Evolutionary conservation across 1,284 basidiomycete species (phyloP), one percentile per base, ranked within the genome.

Genomic region (Ustilago nuda): DNA sequence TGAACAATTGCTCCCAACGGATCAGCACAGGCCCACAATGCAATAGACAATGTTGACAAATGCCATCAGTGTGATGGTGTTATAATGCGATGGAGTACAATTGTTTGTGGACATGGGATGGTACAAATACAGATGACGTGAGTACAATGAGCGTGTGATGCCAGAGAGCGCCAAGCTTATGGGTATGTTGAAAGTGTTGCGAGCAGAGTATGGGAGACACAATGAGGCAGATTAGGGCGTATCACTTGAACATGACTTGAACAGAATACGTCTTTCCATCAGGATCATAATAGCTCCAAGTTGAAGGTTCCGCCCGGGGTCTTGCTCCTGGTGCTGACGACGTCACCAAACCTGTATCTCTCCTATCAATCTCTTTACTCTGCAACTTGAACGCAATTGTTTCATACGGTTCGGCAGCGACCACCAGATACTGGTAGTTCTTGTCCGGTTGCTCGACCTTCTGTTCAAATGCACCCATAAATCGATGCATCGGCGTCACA

Each of bases 401-500:
- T 87, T 99, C 96, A 86, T 99, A 99, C 7, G 97, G 96, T 84
- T 99, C 97, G 19, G 97, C 95, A 17, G 96, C 97, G 64, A 99
- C 95, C 69, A 99, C 94, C 78, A 98, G 90, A 87, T 99, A 99
- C 86, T 99, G 97, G 86, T 95, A 94, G 15, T 94, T 93, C 85
- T 95, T 92, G 88, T 98, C 97, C 2, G 95, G 94, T 23, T 92
- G 91, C 87, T 99, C 97, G 79, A 93, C 89, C 85, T 94, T 94
- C 88, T 99, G 97, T 87, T 99, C 97, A 91, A 95, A 99, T 68
- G 94, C 93, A 82, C 93, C 94, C 97, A 99, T 99, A 87, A 98
- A 97, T 58, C 97, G 90, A 78, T 95, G 89, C 70, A 94, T 88
- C 37, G 97, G 97, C 52, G 91, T 88, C 53, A 97, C 92, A 23